Base-by-base conservation (phyloP, 1,284 basidiomycete species). In the Cryptococcus sp. region DNA sequence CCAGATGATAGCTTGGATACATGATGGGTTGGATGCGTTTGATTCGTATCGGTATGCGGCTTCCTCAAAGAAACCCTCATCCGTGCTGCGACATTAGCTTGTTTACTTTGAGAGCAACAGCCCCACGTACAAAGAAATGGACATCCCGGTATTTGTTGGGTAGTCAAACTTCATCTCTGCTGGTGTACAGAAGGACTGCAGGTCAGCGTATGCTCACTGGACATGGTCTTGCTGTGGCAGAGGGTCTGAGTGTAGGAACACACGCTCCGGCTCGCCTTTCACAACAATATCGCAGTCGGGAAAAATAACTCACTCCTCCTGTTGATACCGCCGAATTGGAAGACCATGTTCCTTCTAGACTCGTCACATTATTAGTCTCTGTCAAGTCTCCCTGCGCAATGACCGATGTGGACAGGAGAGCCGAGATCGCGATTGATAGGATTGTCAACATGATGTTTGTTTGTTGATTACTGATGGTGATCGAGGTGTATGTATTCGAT, bases 31-130 rank as follows among this genome's bases (percentile, higher is more conserved):
- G 25, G 59, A 53, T 3, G 70, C 90, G 73, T 94, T 96, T 52
- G 83, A 77, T 37, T 78, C 80, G 78, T 92, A 92, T 46, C 89
- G 83, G 74, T 92, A 97, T 63, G 88, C 85, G 19, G 90, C 83
- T 69, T 89, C 81, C 74, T 97, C 92, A 61, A 87, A 96, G 77
- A 76, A 88, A 5, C 86, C 85, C 58, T 86, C 83, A 47, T 77
- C 67, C 56, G 75, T 76, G 68, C 75, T 88, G 57, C n/a, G 14
- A 23, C 22, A 22, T 22, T 3, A 41, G 23, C n/a, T 22, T 16
- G 28, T 22, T n/a, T 13, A 32, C 13, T 24, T 5, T 37, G 46
- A 21, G 16, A 16, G 28, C 16, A 32, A 25, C 24, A n/a, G 45
- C 24, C n/a, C 3, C 23, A 80, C 88, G 73, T 64, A 91, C 89